Evolutionary conservation across 1,284 basidiomycete genomes (phyloP).

Genomic region (Marasmius tenuissimus): DNA sequence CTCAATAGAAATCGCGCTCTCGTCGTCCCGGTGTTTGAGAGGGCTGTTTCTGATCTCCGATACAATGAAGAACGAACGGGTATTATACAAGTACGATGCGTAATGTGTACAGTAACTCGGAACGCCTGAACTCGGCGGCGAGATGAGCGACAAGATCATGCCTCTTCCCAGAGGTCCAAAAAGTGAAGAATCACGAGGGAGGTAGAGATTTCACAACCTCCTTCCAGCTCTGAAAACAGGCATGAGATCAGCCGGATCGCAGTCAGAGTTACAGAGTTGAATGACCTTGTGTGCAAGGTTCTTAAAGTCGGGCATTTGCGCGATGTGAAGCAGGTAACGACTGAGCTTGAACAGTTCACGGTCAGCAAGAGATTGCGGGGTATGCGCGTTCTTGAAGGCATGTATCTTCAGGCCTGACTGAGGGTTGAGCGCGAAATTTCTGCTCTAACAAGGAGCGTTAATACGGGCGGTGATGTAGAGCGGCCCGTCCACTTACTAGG

Average conservation of each 20-base stretch:
- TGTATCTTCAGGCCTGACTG: slow-evolving; percentile 82
- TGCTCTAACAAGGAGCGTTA: slow-evolving; percentile 42
- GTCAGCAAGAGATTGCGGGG: slow-evolving; percentile 58
- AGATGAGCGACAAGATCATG: no score
- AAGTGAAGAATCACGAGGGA: slow-evolving; percentile 4
- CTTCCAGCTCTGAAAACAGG: slow-evolving; percentile 31
- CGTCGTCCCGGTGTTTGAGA: not conserved
- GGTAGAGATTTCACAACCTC: slow-evolving; percentile 27
- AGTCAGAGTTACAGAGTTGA: not conserved
- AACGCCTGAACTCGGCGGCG: not conserved
- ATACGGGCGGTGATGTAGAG: not conserved
- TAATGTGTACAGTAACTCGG: not conserved
- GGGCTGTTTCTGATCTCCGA: not conserved
- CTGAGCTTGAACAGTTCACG: slow-evolving; percentile 66
- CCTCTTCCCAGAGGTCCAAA: not conserved
- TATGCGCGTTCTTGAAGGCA: slow-evolving; percentile 78
- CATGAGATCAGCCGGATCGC: slow-evolving; percentile 7
- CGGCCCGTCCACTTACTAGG: slow-evolving; percentile 44
- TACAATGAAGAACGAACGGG: not conserved
- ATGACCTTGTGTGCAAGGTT: slow-evolving; percentile 60
- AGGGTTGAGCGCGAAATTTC: slow-evolving; percentile 88
- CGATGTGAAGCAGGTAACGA: slow-evolving; percentile 65
- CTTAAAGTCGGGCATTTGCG: slow-evolving; percentile 51
- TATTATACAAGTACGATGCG: not conserved
- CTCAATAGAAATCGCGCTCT: no score